Conservation (phyloP, 352 stramenopile species). For the Phytophthora litchii region DNA sequence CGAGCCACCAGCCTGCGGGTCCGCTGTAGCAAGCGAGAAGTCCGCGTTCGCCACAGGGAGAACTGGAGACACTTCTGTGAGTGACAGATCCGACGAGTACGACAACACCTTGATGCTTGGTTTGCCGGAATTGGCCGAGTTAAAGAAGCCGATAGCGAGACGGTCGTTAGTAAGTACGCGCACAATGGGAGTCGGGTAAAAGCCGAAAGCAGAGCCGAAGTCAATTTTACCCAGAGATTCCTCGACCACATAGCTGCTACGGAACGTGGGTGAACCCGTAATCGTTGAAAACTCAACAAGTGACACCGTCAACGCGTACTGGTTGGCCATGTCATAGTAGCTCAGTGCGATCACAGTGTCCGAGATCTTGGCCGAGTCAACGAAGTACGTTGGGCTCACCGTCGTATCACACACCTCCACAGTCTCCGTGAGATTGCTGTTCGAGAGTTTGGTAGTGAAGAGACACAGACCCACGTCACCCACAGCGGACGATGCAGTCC, state of each 20-base stretch:
- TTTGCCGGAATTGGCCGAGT: conserved; percentile 73
- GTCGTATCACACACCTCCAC: conserved; percentile 55
- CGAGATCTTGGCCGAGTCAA: conserved; percentile 70
- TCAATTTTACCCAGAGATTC: conserved; percentile 66
- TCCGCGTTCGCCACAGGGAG: conserved; percentile 76
- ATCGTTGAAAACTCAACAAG: conserved; percentile 72
- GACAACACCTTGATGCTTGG: conserved; percentile 79
- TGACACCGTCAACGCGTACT: conserved; percentile 74
- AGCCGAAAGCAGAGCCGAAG: conserved; percentile 68
- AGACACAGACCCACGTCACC: conserved; percentile 65
- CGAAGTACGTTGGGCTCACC: conserved; percentile 71
- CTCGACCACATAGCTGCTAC: conserved; percentile 67
- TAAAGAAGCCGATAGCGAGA: conserved; percentile 74
- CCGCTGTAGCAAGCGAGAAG: conserved; percentile 61
- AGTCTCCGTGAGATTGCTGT: conserved; percentile 27
- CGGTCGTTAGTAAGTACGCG: conserved; percentile 57
- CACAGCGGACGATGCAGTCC: conserved; percentile 45
- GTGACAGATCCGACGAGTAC: conserved; percentile 60
- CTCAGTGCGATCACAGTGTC: conserved; percentile 64
- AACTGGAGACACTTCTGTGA: conserved; percentile 56
- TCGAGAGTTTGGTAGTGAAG: conserved; percentile 46
- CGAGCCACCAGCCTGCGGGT: conserved; percentile 52
- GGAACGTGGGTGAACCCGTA: conserved; percentile 64
- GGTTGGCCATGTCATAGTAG: conserved; percentile 77
- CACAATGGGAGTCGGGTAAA: conserved; percentile 73